phyloP scores from a whole-genome alignment of 1,139 yeast species.

The Debaryomyces psychrophilus region DNA sequence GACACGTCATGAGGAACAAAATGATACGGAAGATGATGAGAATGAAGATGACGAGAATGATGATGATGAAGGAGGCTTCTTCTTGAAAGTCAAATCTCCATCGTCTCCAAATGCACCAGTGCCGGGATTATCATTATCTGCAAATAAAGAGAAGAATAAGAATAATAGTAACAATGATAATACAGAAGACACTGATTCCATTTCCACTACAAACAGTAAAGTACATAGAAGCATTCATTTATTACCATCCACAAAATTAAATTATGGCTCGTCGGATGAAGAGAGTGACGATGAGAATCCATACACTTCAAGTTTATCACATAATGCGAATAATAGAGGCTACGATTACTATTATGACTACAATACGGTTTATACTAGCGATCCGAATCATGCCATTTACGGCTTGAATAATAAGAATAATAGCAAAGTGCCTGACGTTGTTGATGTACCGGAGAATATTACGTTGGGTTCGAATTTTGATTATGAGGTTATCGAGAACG shows the following conservation, averaged over 20 bases:
- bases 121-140: constrained; percentile 22
- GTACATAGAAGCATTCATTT: constrained; percentile 63
- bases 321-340: constrained; percentile 77
- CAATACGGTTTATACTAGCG: constrained; percentile 74
- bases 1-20: constrained; percentile 21
- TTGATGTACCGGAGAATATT: constrained; percentile 50
- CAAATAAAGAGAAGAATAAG: constrained; percentile 9
- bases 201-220: constrained; percentile 31
- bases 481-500: constrained; percentile 37
- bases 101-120: constrained; percentile 29
- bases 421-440: constrained; percentile 40
- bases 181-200: constrained; percentile 33
- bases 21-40: constrained; percentile 35
- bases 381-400: constrained; percentile 51
- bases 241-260: constrained; percentile 80
- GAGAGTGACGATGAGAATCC: constrained; percentile 59
- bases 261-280: constrained; percentile 77
- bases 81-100: constrained; percentile 58
- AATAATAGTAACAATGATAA: constrained; percentile 15
- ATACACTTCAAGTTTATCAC: constrained; percentile 66
- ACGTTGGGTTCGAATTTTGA: constrained; percentile 45
- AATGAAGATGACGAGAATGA: constrained; percentile 46
- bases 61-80: constrained; percentile 72
- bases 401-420: constrained; percentile 23
- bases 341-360: constrained; percentile 86